Evolutionary conservation across 148 eudicot genomes (phyloP), one percentile per base, ranked within the genome.

Genomic region (Spergularia bocconei): DNA sequence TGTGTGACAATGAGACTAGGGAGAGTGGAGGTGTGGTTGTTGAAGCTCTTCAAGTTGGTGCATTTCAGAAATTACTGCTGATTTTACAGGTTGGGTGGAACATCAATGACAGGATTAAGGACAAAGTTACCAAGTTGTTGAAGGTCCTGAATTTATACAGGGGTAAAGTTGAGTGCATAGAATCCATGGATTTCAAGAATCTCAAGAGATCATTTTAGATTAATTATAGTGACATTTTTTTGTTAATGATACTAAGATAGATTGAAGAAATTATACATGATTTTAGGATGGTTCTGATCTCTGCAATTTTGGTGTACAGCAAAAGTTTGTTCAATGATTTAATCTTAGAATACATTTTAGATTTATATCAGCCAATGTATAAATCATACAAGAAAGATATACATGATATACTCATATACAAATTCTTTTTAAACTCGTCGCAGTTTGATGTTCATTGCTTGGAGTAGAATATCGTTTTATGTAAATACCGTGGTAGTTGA

Each of bases 31-130:
- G 53, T 14, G 88, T 86, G 21, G 58, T 87, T 58, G 80, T 86
- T 10, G 93, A 87, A 73, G 91, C 96, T 39, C 85, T 92, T 67
- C 84, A 86, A 79, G 88, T 90, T 6, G 98, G 98, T 19, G 98
- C 91, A 0, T 92, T 92, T 84, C 98, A 90, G 82, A 92, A 92
- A 75, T 83, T 92, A 3, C 69, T 92, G 79, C 52, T 92, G 80
- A 60, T 92, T 13, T 75, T 92, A 73, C 96, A 92, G 60, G 87
- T 92, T 15, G 96, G 98, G 20, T 83, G 90, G 74, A 76, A 55
- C 14, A 41, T 77, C 12, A 75, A 76, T 61, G 91, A 80, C 69
- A 81, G 76, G 77, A 85, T 85, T 3, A 92, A 87, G 77, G 95
- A 87, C 54, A 89, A 86, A 70, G 91, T 87, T 65, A 86, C 86